Percentiles rank a stretch among this genome's conserved stretches.
Evolutionary conservation across 768 basidiomycete species (phyloP).

Genomic region (Mycena rosella): DNA sequence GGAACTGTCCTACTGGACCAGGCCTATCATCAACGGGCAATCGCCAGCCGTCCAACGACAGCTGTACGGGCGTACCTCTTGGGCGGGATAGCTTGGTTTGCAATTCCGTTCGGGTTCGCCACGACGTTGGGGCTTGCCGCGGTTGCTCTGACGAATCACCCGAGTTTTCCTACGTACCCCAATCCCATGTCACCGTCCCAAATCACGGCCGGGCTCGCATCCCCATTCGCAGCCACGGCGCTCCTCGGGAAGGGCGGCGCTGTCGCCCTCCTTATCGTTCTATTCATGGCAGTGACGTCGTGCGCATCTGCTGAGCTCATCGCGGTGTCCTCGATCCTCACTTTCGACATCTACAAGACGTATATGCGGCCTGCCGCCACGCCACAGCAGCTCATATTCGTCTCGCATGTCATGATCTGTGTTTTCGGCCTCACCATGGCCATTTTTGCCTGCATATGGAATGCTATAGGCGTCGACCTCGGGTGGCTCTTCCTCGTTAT

Average conservation of each 20-base stretch:
- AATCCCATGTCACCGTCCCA: slow-evolving; percentile 53
- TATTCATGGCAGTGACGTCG: slow-evolving; percentile 46
- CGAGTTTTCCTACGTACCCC: slow-evolving; percentile 67
- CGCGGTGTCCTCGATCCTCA: slow-evolving; percentile 65
- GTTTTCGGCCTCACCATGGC: slow-evolving; percentile 25
- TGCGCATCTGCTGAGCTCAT: slow-evolving; percentile 35
- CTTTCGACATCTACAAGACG: slow-evolving; percentile 45
- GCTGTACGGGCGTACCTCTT: slow-evolving; percentile 67
- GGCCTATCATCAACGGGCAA: slow-evolving; percentile 67
- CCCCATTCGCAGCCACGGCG: slow-evolving; percentile 60
- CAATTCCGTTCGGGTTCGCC: slow-evolving; percentile 65
- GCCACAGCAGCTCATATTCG: slow-evolving; percentile 19
- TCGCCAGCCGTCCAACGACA: slow-evolving; percentile 63
- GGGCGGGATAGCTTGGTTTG: slow-evolving; percentile 70
- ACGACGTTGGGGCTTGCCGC: slow-evolving; percentile 42
- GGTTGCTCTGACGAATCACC: slow-evolving; percentile 44
- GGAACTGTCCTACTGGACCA: slow-evolving; percentile 43
- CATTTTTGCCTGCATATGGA: slow-evolving; percentile 20
- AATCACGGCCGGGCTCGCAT: slow-evolving; percentile 58
- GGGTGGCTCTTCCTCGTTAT: slow-evolving; percentile 29
- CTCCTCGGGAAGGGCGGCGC: slow-evolving; percentile 62
- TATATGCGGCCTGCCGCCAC: slow-evolving; percentile 17
- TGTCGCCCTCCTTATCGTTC: slow-evolving; percentile 57
- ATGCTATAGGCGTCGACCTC: slow-evolving; percentile 25
- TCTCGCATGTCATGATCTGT: slow-evolving; percentile 26